Base-by-base conservation (phyloP, 2,329 filamentous ascomycete species). In the Colletotrichum phormii region DNA sequence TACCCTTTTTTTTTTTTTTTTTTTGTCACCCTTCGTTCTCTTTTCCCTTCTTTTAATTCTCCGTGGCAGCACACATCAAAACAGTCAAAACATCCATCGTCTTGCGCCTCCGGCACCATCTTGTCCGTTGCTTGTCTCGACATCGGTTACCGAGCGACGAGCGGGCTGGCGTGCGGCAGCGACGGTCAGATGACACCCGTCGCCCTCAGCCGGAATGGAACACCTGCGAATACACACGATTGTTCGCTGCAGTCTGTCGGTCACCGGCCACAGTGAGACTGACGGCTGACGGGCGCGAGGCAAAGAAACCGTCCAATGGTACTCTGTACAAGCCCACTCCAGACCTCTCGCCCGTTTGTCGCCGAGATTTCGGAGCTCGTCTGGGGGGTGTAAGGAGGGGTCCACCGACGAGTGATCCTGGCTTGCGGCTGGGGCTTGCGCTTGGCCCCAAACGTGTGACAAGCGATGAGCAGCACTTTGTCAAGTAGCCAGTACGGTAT, bases 301-400 rank as follows among this genome's bases (percentile, higher is more conserved):
- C 57, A 29, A 37, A 42, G 37, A 49, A 67, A 35, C 42, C 18
- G 65, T 64, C 54, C 24, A 64, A 33, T 24, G 33, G 59, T 55
- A 22, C 59, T 37, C 61, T 64, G 46, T 70, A 72, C 70, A 72
- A 67, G 13, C 18, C 15, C 51, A 29, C 63, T 55, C 33, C 51
- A 64, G 35, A 54, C 51, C 64, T 53, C 42, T 70, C 55, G 66
- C 60, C 70, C 66, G 60, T 61, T 72, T 72, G 66, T 72, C 60
- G 66, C 60, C 70, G 70, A 72, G 60, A 70, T 61, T 72, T 72
- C 70, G 66, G 66, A 70, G 70, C 60, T 72, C 65, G 42, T 69
- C 49, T 46, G 15, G 66, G 59, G 66, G 46, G 53, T 65, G 55
- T 22, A 37, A 72, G 33, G 60, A 64, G 49, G 65, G 70, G 46